Conservation (phyloP, 257 asterid species). For the Solanum dulcamara region DNA sequence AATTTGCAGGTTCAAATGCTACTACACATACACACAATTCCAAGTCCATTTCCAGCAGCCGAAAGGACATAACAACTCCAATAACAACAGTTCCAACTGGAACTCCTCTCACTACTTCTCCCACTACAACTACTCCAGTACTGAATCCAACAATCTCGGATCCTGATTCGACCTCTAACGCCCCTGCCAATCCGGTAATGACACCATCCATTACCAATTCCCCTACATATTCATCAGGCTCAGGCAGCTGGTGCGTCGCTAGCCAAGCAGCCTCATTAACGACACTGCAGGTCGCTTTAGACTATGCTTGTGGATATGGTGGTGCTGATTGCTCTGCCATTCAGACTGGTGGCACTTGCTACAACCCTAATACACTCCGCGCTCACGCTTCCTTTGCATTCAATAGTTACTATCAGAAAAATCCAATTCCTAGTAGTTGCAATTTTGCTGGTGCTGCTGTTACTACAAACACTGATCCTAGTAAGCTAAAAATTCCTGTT, state of each 20-base stretch:
- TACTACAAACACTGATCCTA: slow-evolving; percentile 61
- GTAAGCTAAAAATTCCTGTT: slow-evolving; percentile 15
- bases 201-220: slow-evolving; percentile 33
- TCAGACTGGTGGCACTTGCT: slow-evolving; percentile 43
- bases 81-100: slow-evolving; percentile 51
- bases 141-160: slow-evolving; percentile 38
- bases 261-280: slow-evolving; percentile 36
- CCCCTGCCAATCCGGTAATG: slow-evolving; percentile 31
- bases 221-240: slow-evolving; percentile 25
- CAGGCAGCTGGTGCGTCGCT: slow-evolving; percentile 76
- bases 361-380: slow-evolving; percentile 29
- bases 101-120: slow-evolving; percentile 22
- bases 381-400: slow-evolving; percentile 66
- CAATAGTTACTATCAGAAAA: slow-evolving; percentile 53
- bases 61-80: slow-evolving; percentile 55
- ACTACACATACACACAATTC: slow-evolving; percentile 3
- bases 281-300: slow-evolving; percentile 51
- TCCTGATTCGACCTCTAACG: slow-evolving; percentile 30
- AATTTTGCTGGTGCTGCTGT: slow-evolving; percentile 63
- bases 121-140: slow-evolving; percentile 25
- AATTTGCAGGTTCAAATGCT: slow-evolving; percentile 8
- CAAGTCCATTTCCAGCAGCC: slow-evolving; percentile 16
- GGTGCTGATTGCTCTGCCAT: slow-evolving; percentile 61
- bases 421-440: slow-evolving; percentile 66
- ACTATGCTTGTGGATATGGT: slow-evolving; percentile 64